phyloP scores from a whole-genome alignment of 225 moss, liverwort and hornwort species.

The Asterella californica region DNA sequence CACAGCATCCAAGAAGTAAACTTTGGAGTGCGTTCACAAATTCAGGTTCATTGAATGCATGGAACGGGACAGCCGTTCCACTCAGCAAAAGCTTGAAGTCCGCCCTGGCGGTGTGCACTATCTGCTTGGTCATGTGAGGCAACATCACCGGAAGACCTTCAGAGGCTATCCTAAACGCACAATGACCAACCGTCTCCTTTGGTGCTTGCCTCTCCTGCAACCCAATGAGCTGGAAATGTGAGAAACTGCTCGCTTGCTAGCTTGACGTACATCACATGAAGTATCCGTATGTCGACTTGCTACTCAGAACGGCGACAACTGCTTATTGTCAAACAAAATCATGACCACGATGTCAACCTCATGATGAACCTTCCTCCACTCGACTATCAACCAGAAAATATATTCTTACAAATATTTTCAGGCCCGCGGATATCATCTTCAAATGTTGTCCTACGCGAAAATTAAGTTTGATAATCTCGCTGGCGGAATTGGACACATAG shows the following conservation, averaged over 20 bases:
- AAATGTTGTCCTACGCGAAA: constrained; percentile 61
- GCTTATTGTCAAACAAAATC: background rate
- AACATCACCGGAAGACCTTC: constrained; percentile 74
- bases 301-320: background rate
- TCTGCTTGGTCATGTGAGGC: constrained; percentile 89
- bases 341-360: background rate
- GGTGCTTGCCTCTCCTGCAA: constrained; percentile 74
- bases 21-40: constrained; percentile 58
- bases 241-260: background rate
- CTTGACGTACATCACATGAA: too few species aligned
- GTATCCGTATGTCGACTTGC: background rate
- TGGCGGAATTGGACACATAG: constrained; percentile 65
- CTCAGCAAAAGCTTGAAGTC: constrained; percentile 73
- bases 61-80: constrained; percentile 63
- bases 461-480: constrained; percentile 57
- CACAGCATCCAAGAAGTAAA: constrained; percentile 77
- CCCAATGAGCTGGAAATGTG: background rate
- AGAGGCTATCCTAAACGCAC: constrained; percentile 84
- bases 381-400: background rate
- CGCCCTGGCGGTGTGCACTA: constrained; percentile 50
- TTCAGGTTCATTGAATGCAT: constrained; percentile 51
- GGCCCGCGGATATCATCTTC: constrained; percentile 86
- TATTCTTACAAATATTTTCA: constrained; percentile 81
- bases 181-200: constrained; percentile 52
- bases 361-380: background rate